Evolutionary conservation across 257 asterid species (phyloP).

Genomic region (Nemophila menziesii): DNA sequence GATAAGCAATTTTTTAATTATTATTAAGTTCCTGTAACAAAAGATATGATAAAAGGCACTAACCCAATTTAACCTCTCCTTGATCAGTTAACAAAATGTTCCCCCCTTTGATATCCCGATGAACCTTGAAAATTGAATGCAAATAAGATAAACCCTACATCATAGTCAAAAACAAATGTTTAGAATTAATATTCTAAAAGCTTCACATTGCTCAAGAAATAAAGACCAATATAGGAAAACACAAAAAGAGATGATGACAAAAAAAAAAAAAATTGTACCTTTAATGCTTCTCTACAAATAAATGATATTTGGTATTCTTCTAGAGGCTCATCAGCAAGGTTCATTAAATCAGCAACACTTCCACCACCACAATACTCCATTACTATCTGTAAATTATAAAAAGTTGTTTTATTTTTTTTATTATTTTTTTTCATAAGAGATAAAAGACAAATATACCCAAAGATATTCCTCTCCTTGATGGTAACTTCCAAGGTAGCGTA

Average conservation of each 20-base stretch:
- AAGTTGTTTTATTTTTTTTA: conserved; percentile 1
- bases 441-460: too few relatives aligned
- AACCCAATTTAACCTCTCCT: conserved; percentile 97
- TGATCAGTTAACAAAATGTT: conserved; percentile 87
- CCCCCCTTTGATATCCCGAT: conserved; percentile 98
- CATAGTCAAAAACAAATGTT: conserved; percentile 1
- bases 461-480: conserved; percentile 98
- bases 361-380: conserved; percentile 99
- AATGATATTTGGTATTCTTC: conserved; percentile 90
- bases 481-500: conserved; percentile 95
- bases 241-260: too few relatives aligned
- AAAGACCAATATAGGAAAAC: too few relatives aligned
- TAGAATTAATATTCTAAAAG: conserved; percentile 6
- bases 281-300: conserved; percentile 84
- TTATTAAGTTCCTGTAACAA: neutral
- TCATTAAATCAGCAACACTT: conserved; percentile 96
- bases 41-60: conserved; percentile 30
- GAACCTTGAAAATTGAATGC: conserved; percentile 97
- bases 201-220: conserved; percentile 7
- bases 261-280: conserved; percentile 38
- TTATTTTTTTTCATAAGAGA: too few relatives aligned
- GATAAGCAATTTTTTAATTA: neutral
- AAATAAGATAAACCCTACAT: conserved; percentile 84
- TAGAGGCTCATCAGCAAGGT: conserved; percentile 69
- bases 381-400: conserved; percentile 64